These are phyloP conservation scores for Mycena sp. DNA, from an alignment of 1,284 basidiomycete genomes.

Conservation along the genomic window DNA sequence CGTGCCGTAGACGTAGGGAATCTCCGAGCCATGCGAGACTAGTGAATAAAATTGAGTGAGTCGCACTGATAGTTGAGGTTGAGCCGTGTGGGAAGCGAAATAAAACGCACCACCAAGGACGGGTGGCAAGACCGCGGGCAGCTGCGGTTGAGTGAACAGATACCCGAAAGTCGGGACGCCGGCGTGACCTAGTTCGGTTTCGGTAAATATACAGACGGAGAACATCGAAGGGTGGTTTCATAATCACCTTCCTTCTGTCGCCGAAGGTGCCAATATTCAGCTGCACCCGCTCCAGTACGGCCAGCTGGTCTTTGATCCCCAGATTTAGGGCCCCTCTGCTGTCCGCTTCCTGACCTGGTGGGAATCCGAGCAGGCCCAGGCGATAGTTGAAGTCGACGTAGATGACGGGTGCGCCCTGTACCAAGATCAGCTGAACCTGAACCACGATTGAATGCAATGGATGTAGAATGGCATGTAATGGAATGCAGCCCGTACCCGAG, in stretches of 20 bases:
- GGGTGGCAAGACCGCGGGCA: constrained; percentile 2
- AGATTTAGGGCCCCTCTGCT: constrained; percentile 47
- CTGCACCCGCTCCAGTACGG: constrained; percentile 51
- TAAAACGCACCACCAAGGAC: no score
- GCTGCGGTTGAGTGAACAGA: no score
- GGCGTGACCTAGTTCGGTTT: constrained; percentile 43
- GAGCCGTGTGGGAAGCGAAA: not conserved
- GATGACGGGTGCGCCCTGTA: constrained; percentile 20
- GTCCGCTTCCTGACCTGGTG: constrained; percentile 48
- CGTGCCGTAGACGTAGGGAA: constrained; percentile 35
- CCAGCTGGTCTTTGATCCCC: constrained; percentile 48
- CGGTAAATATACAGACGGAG: not conserved
- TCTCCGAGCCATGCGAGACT: constrained; percentile 22
- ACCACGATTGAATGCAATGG: not conserved
- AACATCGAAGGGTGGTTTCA: not conserved
- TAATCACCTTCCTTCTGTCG: constrained; percentile 47
- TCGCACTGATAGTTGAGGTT: not conserved
- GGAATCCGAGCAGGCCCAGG: constrained; percentile 52
- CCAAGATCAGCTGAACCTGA: not conserved
- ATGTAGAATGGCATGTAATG: not conserved
- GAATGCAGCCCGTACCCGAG: constrained; percentile 47
- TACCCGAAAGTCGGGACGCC: constrained; percentile 47
- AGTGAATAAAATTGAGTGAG: not conserved
- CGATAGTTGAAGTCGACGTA: constrained; percentile 57
- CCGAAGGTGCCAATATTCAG: constrained; percentile 51